Conservation (phyloP, 164 flowering plant genomes). For the Kingdonia uniflora region DNA sequence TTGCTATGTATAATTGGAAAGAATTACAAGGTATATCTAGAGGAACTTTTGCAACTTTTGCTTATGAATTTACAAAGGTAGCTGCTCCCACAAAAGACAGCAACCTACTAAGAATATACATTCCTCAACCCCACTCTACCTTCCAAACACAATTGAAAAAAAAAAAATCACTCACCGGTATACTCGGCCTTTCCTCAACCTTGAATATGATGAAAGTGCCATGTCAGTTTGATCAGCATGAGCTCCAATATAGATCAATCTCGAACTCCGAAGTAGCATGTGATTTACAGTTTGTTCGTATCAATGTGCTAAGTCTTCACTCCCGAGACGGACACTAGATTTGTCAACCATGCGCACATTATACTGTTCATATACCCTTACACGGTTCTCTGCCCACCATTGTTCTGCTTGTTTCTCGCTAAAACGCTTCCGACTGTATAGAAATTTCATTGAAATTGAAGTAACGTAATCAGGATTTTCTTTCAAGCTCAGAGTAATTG, state of each 20-base stretch:
- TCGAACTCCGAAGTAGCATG: slow-evolving; percentile 10
- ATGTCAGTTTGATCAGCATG: slow-evolving; percentile 19
- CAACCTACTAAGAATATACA: slow-evolving; percentile 59
- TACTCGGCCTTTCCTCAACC: slow-evolving; percentile 12
- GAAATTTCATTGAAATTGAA: slow-evolving; percentile 1
- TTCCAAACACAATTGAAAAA: slow-evolving; percentile 16
- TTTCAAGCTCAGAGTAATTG: too few species aligned
- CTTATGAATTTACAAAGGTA: slow-evolving; percentile 46
- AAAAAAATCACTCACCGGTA: slow-evolving; percentile 8
- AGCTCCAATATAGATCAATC: slow-evolving; percentile 13
- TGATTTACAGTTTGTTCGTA: slow-evolving; percentile 24
- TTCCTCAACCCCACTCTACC: slow-evolving; percentile 29
- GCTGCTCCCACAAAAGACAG: slow-evolving; percentile 29
- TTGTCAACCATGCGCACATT: slow-evolving; percentile 78
- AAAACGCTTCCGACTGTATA: slow-evolving; percentile 87
- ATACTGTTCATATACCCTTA: slow-evolving; percentile 78
- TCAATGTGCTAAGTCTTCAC: slow-evolving; percentile 38
- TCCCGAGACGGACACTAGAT: slow-evolving; percentile 57
- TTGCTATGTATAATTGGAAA: not conserved
- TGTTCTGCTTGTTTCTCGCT: slow-evolving; percentile 95
- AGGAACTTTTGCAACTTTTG: slow-evolving; percentile 15
- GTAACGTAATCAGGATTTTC: too few species aligned
- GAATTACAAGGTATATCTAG: not conserved
- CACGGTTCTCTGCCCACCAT: slow-evolving; percentile 96
- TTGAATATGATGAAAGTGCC: slow-evolving; percentile 15